Percentiles rank a stretch among this genome's conserved stretches.
Conservation (phyloP, 306 rosid genomes). For the Prunus fruticosa region DNA sequence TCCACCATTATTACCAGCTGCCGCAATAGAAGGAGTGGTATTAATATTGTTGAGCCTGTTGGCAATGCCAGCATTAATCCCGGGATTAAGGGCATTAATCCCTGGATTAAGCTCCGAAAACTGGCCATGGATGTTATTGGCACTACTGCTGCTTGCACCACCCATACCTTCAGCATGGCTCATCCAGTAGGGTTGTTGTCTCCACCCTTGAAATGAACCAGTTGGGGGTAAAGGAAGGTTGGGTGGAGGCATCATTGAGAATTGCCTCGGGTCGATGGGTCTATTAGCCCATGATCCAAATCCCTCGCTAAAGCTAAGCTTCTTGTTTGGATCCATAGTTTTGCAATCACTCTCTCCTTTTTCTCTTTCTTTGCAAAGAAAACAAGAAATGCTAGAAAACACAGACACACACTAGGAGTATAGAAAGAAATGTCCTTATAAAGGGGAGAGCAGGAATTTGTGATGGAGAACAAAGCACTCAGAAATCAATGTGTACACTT, state of each 20-base stretch:
- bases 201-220: slow-evolving; percentile 11
- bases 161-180: background rate
- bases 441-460: background rate
- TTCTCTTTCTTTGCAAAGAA: background rate
- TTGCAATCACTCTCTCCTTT: background rate
- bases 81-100: background rate
- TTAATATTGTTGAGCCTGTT: background rate
- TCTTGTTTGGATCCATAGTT: slow-evolving; percentile 13
- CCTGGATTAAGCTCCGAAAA: no score
- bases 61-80: background rate
- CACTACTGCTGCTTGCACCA: background rate
- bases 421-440: background rate
- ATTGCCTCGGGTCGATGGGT: background rate
- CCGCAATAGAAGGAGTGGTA: background rate
- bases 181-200: background rate
- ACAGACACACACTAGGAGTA: background rate
- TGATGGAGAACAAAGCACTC: background rate
- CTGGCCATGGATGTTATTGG: background rate
- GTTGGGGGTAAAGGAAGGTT: background rate
- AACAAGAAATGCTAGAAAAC: background rate
- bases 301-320: background rate
- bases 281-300: background rate
- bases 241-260: slow-evolving; percentile 8
- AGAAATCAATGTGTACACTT: background rate
- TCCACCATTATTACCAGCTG: background rate